Evolutionary conservation across 1,284 basidiomycete species (phyloP).

Genomic region (Amylostereum areolatum): DNA sequence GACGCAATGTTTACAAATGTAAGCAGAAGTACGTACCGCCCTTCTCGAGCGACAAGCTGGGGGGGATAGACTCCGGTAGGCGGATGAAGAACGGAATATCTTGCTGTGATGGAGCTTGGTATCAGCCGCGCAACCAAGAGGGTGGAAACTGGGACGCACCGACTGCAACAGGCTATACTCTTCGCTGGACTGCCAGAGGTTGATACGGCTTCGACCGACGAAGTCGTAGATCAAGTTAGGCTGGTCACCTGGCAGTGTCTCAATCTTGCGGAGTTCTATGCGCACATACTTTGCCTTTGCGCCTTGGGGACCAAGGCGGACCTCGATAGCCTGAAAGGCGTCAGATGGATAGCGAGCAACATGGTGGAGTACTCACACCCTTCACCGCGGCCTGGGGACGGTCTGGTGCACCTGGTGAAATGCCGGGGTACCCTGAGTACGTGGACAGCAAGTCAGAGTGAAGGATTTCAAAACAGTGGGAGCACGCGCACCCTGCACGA

Average conservation of each 20-base stretch:
- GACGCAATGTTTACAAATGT: no score
- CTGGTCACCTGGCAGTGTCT: constrained; percentile 66
- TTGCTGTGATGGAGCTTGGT: constrained; percentile 30
- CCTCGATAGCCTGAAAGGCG: constrained; percentile 84
- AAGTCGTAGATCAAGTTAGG: constrained; percentile 67
- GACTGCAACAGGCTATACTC: constrained; percentile 66
- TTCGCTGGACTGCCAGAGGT: constrained; percentile 66
- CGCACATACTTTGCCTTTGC: constrained; percentile 87
- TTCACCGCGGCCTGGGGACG: constrained; percentile 73
- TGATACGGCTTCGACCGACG: constrained; percentile 65
- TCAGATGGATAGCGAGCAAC: no score
- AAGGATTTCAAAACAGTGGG: neutral
- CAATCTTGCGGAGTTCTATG: constrained; percentile 82
- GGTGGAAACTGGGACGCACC: constrained; percentile 40
- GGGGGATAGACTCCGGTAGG: constrained; percentile 81
- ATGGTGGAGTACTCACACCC: constrained; percentile 60
- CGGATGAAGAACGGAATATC: constrained; percentile 82
- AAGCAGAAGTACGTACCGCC: constrained; percentile 49
- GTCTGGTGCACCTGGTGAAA: constrained; percentile 64
- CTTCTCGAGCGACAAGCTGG: constrained; percentile 69
- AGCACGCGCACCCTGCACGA: constrained; percentile 70
- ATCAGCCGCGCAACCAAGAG: neutral
- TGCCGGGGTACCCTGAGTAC: constrained; percentile 71
- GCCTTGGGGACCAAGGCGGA: constrained; percentile 65
- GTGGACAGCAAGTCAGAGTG: constrained; percentile 8